Percentiles rank a stretch among this genome's conserved stretches.
phyloP scores from a whole-genome alignment of 2,329 filamentous ascomycete species.

The Hymenoscyphus repandus region DNA sequence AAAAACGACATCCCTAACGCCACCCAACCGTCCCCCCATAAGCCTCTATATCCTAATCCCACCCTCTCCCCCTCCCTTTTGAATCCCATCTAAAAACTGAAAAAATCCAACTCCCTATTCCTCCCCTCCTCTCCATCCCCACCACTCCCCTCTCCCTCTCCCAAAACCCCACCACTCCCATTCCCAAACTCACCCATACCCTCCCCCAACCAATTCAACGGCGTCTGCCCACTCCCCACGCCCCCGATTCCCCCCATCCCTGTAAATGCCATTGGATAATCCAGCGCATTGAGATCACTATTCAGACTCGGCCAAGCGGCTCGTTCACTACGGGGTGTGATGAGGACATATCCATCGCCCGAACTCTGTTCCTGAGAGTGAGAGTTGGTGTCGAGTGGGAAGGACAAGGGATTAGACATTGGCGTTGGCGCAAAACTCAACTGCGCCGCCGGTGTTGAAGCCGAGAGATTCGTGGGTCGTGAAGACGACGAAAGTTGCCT shows the following conservation, averaged over 20 bases:
- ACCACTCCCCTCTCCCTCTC: not conserved
- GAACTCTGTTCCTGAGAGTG: not conserved
- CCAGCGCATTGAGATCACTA: slow-evolving; percentile 11
- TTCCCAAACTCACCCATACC: slow-evolving; percentile 1
- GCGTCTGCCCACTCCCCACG: not conserved
- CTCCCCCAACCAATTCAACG: slow-evolving; percentile 5
- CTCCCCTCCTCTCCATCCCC: slow-evolving; percentile 17
- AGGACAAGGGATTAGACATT: not conserved
- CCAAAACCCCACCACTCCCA: not conserved
- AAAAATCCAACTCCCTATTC: slow-evolving; percentile 38
- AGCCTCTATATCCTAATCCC: too few species aligned
- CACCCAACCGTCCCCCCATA: too few species aligned
- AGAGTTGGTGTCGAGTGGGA: not conserved
- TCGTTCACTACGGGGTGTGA: slow-evolving; percentile 11
- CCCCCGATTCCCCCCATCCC: not conserved
- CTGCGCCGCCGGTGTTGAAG: not conserved
- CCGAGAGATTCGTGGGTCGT: not conserved
- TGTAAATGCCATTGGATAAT: slow-evolving; percentile 16
- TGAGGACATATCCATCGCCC: slow-evolving; percentile 13
- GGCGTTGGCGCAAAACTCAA: not conserved
- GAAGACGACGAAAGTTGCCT: slow-evolving; percentile 14
- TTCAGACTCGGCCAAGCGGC: slow-evolving; percentile 13
- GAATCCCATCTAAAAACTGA: slow-evolving; percentile 36
- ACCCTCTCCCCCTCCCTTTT: too few species aligned
- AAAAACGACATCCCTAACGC: too few species aligned